These are phyloP conservation scores for Fraxinus xanthoxyloides DNA, from an alignment of 305 asterid species.

Conservation along the genomic window DNA sequence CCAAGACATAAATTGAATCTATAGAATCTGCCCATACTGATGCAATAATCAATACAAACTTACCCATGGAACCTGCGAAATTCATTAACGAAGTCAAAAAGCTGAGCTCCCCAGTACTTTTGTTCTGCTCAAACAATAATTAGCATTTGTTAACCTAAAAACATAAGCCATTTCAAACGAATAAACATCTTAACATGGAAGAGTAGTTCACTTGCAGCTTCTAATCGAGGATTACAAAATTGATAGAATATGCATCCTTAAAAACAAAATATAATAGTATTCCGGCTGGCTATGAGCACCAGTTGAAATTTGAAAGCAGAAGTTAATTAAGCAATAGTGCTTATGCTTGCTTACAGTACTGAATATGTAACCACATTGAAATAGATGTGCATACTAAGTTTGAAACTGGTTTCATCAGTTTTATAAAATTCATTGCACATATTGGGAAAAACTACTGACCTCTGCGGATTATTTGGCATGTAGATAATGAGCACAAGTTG, in stretches of 20 bases:
- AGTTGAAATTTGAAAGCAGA: background rate
- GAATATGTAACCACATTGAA: background rate
- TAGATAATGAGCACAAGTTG: background rate
- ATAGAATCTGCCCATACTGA: conserved; percentile 4
- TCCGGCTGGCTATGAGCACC: background rate
- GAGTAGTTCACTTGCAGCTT: background rate
- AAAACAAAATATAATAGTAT: background rate
- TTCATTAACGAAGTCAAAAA: conserved; percentile 89
- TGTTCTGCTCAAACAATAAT: conserved; percentile 56
- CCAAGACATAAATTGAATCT: background rate
- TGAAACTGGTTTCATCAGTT: background rate
- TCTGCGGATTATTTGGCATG: background rate
- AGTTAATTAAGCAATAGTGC: background rate
- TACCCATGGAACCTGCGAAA: conserved; percentile 87
- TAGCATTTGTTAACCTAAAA: conserved; percentile 15
- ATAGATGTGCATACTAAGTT: background rate
- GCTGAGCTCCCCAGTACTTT: conserved; percentile 95
- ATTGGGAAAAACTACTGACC: background rate
- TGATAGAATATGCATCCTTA: background rate
- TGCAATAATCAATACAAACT: conserved; percentile 24
- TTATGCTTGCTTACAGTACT: background rate
- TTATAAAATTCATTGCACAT: background rate
- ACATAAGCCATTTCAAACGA: background rate
- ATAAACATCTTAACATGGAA: background rate
- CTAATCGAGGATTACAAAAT: background rate